These are phyloP conservation scores for Isatis tinctoria DNA, from an alignment of 345 rosid genomes.

Conservation along the genomic window DNA sequence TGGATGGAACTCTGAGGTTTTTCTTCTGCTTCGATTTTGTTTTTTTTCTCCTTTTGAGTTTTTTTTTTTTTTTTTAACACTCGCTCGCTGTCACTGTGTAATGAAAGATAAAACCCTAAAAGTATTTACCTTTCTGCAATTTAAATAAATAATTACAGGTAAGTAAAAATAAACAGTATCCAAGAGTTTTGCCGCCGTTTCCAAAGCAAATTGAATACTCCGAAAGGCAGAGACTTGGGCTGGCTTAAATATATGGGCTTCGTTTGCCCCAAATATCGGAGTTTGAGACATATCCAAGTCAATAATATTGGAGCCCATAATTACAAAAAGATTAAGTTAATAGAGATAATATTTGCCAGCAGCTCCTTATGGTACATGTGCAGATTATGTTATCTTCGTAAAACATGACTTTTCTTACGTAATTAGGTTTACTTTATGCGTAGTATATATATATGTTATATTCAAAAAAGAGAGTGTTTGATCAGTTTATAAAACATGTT, in stretches of 20 bases:
- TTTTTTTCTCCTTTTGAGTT: background rate
- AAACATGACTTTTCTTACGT: no score
- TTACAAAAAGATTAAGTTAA: no score
- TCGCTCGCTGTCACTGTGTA: background rate
- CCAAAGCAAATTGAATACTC: background rate
- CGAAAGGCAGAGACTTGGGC: background rate
- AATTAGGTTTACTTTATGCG: no score
- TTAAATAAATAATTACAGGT: background rate
- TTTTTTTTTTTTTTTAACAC: background rate
- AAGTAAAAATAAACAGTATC: no score
- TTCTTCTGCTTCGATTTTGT: background rate
- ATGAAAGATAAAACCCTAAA: conserved; percentile 16
- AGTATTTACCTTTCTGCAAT: background rate
- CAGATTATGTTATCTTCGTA: background rate
- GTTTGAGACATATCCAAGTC: no score
- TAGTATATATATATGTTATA: no score
- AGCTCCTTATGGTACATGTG: no score
- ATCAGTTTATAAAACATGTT: no score
- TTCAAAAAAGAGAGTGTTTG: no score
- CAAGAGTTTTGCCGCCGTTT: conserved; percentile 20
- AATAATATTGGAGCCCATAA: no score
- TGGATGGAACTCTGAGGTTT: background rate
- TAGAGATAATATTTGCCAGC: no score
- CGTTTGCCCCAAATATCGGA: background rate
- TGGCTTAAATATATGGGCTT: background rate